Base-by-base conservation (phyloP, 78 protist species). In the Goniomonas avonlea region DNA sequence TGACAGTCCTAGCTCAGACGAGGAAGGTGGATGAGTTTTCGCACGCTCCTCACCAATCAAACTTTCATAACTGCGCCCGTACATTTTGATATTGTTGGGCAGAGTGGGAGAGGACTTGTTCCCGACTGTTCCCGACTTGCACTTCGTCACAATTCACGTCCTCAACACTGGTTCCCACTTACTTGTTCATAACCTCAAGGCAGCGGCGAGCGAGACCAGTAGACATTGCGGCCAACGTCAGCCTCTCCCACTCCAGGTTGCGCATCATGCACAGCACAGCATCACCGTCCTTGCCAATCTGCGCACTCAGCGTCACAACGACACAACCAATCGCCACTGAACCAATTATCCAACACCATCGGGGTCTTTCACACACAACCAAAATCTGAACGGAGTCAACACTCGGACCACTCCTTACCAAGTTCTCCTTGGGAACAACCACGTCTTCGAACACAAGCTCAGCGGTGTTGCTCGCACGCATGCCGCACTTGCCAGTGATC, bases 391-490 rank as follows among this genome's bases (percentile, higher is more conserved):
- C 53, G 13, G 53, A 17, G 13, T 9, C 9, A 45, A 45, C 53
- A 13, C 37, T 27, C 21, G 40, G 82, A 81, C 32, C 59, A 34
- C 9, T 13, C 1, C 65, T 18, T 11, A 56, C 68, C 25, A 85
- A 71, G 38, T 31, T 23, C 29, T 4, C 81, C 48, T 48, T 74
- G 35, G 76, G 69, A 13, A 70, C n/a, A 15, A 3, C 21, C 20
- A 48, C 40, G 17, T 77, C 73, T 27, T 79, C 88, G n/a, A 85
- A 79, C 32, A 79, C 73, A 32, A 85, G 79, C 77, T 73, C 84
- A 5, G 82, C 68, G n/a, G 83, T 85, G 18, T 79, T 35, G 29
- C 84, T 73, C 39, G 82, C 88, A 37, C 80, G 88, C 82, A 84
- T 79, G 38, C 88, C 88, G 73, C 81, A 70, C 75, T 56, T 56